Conservation (phyloP, 2,329 filamentous ascomycete species). For the Calonectria leucothoes region DNA sequence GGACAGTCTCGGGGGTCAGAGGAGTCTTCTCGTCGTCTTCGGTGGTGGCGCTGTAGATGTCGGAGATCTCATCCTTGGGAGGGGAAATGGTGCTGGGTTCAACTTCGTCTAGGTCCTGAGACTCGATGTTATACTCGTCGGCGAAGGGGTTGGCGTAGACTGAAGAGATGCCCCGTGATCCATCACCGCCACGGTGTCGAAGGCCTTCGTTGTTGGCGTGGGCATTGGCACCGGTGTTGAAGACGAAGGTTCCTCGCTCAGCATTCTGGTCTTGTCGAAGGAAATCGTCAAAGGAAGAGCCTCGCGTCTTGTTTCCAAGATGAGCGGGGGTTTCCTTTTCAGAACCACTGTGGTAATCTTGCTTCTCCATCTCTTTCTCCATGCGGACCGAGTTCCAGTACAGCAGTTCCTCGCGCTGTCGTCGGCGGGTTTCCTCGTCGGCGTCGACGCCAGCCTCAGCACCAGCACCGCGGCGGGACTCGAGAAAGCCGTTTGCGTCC, state of each 20-base stretch:
- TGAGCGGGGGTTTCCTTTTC: conserved; percentile 15
- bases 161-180: conserved; percentile 58
- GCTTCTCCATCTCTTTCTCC: conserved; percentile 56
- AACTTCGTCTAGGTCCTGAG: conserved; percentile 55
- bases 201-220: conserved; percentile 56
- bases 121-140: conserved; percentile 66
- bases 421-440: conserved; percentile 69
- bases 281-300: conserved; percentile 70
- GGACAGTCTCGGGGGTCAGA: conserved; percentile 34
- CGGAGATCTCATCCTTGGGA: conserved; percentile 61
- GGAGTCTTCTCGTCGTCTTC: conserved; percentile 43
- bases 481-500: conserved; percentile 72
- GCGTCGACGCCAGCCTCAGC: conserved; percentile 66
- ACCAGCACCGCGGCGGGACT: conserved; percentile 57
- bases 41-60: conserved; percentile 70
- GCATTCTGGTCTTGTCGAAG: conserved; percentile 61
- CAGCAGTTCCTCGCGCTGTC: conserved; percentile 73
- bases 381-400: conserved; percentile 72
- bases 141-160: conserved; percentile 70
- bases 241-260: conserved; percentile 67
- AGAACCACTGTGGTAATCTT: conserved; percentile 31
- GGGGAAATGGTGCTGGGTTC: conserved; percentile 57
- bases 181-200: conserved; percentile 59
- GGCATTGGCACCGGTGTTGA: conserved; percentile 66
- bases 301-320: conserved; percentile 32